Evolutionary conservation across 228 moss, liverwort and hornwort species (phyloP).

Genomic region (Sphagnum fallax): DNA sequence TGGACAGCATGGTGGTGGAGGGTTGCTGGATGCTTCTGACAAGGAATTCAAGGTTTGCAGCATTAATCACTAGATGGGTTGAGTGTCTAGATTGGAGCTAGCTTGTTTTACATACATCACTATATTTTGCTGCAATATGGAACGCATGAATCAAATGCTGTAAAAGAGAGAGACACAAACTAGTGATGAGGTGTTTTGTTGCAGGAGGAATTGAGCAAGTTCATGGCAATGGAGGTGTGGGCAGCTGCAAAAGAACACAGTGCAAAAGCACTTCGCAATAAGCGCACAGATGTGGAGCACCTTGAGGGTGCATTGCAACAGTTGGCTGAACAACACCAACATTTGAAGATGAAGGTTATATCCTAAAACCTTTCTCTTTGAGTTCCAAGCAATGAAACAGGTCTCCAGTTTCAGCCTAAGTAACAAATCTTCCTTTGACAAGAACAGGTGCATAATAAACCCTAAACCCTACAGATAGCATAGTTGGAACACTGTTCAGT

Average conservation of each 20-base stretch:
- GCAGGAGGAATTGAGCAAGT: constrained; percentile 90
- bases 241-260: constrained; percentile 69
- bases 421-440: too few relatives aligned
- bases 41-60: constrained; percentile 85
- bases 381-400: not conserved
- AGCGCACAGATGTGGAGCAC: constrained; percentile 59
- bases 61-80: not conserved
- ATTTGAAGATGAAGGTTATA: constrained; percentile 60
- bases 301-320: constrained; percentile 71
- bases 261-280: constrained; percentile 62
- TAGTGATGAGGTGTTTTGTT: not conserved
- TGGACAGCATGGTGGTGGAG: constrained; percentile 96
- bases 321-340: constrained; percentile 66
- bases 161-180: too few relatives aligned
- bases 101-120: too few relatives aligned
- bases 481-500: not conserved
- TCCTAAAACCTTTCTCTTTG: too few relatives aligned
- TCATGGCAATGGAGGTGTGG: constrained; percentile 91
- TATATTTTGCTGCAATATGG: too few relatives aligned
- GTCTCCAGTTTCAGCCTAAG: too few relatives aligned
- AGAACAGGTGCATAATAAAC: too few relatives aligned
- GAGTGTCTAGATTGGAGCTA: too few relatives aligned
- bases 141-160: too few relatives aligned
- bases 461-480: too few relatives aligned
- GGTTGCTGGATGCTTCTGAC: constrained; percentile 93